Evolutionary conservation across 345 rosid genomes (phyloP).

Genomic region (Clausena lansium): DNA sequence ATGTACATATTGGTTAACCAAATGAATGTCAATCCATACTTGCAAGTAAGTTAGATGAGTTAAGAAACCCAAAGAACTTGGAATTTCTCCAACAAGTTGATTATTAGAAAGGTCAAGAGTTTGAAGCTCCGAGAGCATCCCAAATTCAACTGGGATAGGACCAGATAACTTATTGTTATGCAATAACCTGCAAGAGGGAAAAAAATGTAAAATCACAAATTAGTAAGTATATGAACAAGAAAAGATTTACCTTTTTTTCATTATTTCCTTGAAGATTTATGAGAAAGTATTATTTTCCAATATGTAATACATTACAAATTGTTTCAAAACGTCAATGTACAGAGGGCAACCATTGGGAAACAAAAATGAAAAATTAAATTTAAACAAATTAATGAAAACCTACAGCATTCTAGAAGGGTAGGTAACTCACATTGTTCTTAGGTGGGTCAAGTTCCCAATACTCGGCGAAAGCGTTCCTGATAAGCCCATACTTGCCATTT

Average conservation of each 20-base stretch:
- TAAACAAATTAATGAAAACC: background rate
- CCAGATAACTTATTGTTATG: slow-evolving; percentile 72
- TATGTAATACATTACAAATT: background rate
- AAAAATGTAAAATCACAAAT: background rate
- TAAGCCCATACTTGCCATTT: slow-evolving; percentile 76
- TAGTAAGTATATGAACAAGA: background rate
- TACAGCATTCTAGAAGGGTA: too few species aligned
- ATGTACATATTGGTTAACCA: slow-evolving; percentile 3
- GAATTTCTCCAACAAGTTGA: slow-evolving; percentile 68
- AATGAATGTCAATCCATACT: slow-evolving; percentile 38
- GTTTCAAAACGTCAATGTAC: background rate
- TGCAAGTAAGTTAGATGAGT: slow-evolving; percentile 81
- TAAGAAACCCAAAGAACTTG: slow-evolving; percentile 74
- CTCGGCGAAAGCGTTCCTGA: slow-evolving; percentile 70
- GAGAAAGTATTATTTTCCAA: background rate
- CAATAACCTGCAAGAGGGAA: slow-evolving; percentile 41
- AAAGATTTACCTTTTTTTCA: background rate
- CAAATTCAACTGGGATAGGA: slow-evolving; percentile 66
- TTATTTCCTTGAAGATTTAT: background rate
- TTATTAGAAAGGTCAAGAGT: slow-evolving; percentile 92
- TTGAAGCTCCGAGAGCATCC: slow-evolving; percentile 65
- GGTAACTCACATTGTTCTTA: slow-evolving; percentile 58
- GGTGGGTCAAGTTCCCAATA: slow-evolving; percentile 75
- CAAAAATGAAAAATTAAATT: background rate
- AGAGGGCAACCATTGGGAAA: background rate